Evolutionary conservation across 805 yeast species (phyloP).

Genomic region (Starmera dryadoides): DNA sequence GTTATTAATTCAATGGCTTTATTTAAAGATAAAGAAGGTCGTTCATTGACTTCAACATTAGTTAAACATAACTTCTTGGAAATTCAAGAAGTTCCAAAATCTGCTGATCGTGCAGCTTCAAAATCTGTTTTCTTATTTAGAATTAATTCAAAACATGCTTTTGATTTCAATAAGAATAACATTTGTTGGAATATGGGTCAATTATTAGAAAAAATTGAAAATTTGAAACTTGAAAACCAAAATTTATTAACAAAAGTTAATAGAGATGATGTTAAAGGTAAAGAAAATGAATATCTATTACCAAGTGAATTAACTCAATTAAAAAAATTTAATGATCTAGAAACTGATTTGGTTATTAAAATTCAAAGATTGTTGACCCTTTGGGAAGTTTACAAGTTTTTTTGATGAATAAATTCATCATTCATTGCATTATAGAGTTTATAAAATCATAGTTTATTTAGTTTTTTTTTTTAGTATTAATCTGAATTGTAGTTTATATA

Average conservation of each 20-base stretch:
- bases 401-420: conserved; percentile 7
- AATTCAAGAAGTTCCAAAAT: conserved; percentile 89
- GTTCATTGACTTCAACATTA: conserved; percentile 62
- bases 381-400: conserved; percentile 47
- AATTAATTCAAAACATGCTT: conserved; percentile 48
- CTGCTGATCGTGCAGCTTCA: conserved; percentile 86
- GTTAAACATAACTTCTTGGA: conserved; percentile 69
- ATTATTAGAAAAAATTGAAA: conserved; percentile 45
- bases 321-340: conserved; percentile 49
- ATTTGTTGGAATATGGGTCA: conserved; percentile 38
- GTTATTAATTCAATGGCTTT: conserved; percentile 67
- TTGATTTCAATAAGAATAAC: conserved; percentile 38
- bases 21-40: conserved; percentile 68
- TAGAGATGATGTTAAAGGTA: conserved; percentile 85
- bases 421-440: no score
- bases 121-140: conserved; percentile 81
- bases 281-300: conserved; percentile 65
- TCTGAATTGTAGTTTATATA: not conserved
- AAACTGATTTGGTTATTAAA: conserved; percentile 46
- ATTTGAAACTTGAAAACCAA: conserved; percentile 50
- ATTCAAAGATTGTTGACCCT: conserved; percentile 47
- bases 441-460: no score
- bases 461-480: not conserved
- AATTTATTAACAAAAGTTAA: conserved; percentile 72
- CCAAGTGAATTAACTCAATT: conserved; percentile 72